Percentiles rank a stretch among this genome's conserved stretches.
These are phyloP conservation scores for Trichocladium antarcticum DNA, from an alignment of 495 filamentous ascomycete species.

Conservation along the genomic window DNA sequence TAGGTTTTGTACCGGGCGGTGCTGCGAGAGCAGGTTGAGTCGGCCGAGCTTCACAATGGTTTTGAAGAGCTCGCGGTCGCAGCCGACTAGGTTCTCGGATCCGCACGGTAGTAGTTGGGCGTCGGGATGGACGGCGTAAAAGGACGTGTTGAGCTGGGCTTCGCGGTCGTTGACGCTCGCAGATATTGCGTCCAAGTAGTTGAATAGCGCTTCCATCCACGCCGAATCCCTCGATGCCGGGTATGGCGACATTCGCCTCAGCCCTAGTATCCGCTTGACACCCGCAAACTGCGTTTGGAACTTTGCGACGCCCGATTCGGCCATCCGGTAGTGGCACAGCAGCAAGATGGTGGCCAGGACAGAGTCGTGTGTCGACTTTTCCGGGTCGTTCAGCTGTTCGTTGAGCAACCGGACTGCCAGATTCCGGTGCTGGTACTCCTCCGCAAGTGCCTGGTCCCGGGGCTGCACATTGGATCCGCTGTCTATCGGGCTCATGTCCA, in stretches of 20 bases:
- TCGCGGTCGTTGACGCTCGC: slow-evolving; percentile 88
- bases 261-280: slow-evolving; percentile 79
- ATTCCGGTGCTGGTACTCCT: slow-evolving; percentile 73
- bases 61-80: slow-evolving; percentile 71
- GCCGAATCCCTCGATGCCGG: slow-evolving; percentile 56
- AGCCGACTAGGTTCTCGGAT: slow-evolving; percentile 73
- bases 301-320: slow-evolving; percentile 80
- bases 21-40: slow-evolving; percentile 80
- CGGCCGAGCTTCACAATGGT: slow-evolving; percentile 67
- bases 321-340: slow-evolving; percentile 85
- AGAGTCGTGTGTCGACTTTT: slow-evolving; percentile 67
- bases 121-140: slow-evolving; percentile 53
- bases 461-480: slow-evolving; percentile 29
- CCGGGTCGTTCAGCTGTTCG: slow-evolving; percentile 63
- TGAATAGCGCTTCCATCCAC: slow-evolving; percentile 95
- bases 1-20: slow-evolving; percentile 42
- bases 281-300: slow-evolving; percentile 92
- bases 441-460: slow-evolving; percentile 46
- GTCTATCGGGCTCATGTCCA: slow-evolving; percentile 27
- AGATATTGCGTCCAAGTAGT: slow-evolving; percentile 91
- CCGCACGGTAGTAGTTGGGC: slow-evolving; percentile 50
- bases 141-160: slow-evolving; percentile 62
- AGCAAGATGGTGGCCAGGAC: slow-evolving; percentile 80
- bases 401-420: slow-evolving; percentile 76
- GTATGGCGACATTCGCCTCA: slow-evolving; percentile 56